phyloP scores from a whole-genome alignment of 495 filamentous ascomycete genomes.

The Penicillium psychrofluorescens region DNA sequence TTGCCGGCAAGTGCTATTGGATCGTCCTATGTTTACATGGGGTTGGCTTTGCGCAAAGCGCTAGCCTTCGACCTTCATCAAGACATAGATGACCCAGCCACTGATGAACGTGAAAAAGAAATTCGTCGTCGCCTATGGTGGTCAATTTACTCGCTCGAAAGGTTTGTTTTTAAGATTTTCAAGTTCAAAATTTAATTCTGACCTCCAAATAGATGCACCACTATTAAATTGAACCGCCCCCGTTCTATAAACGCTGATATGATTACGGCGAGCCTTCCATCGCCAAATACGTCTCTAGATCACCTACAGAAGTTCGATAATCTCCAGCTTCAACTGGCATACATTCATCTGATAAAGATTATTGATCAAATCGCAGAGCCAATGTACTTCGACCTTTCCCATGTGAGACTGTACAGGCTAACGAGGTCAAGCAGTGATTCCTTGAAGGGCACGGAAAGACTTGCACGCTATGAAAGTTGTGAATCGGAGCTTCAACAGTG shows the following conservation, averaged over 20 bases:
- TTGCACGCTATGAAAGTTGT: not conserved
- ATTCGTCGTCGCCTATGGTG: slow-evolving; percentile 16
- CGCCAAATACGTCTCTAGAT: slow-evolving; percentile 9
- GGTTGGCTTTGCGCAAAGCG: slow-evolving; percentile 34
- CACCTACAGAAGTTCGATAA: slow-evolving; percentile 10
- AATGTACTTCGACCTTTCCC: not conserved
- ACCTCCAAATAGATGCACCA: slow-evolving; percentile 9
- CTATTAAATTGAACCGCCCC: slow-evolving; percentile 15
- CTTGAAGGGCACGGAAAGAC: not conserved
- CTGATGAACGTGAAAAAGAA: slow-evolving; percentile 8
- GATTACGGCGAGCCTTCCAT: slow-evolving; percentile 9
- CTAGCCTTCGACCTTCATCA: slow-evolving; percentile 34
- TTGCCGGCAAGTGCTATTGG: slow-evolving; percentile 17
- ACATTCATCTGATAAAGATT: slow-evolving; percentile 9
- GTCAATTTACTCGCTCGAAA: slow-evolving; percentile 22
- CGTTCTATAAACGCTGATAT: slow-evolving; percentile 9
- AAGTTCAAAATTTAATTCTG: not conserved
- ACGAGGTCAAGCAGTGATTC: not conserved
- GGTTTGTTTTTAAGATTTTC: slow-evolving; percentile 1
- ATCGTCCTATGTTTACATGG: slow-evolving; percentile 21
- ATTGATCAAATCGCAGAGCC: slow-evolving; percentile 12
- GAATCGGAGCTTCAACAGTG: slow-evolving; percentile 13
- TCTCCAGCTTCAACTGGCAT: slow-evolving; percentile 13
- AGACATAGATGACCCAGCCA: slow-evolving; percentile 3
- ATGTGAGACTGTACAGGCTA: not conserved